These are phyloP conservation scores for Gastrolobium bilobum DNA, from an alignment of 306 rosid genomes.

Conservation along the genomic window DNA sequence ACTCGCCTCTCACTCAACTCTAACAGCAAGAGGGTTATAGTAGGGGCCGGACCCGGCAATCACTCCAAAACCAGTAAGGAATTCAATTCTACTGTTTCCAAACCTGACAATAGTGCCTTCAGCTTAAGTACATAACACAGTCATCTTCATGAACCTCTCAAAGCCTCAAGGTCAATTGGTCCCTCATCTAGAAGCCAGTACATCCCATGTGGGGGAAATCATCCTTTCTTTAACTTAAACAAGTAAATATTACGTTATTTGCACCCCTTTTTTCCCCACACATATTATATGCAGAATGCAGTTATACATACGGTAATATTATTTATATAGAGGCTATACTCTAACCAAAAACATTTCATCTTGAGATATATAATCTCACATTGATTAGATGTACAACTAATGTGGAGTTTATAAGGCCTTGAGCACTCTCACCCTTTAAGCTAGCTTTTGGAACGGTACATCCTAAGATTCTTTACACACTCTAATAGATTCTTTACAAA, in stretches of 20 bases:
- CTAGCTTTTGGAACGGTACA: too few relatives aligned
- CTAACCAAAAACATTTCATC: too few relatives aligned
- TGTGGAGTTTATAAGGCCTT: too few relatives aligned
- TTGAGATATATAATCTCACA: too few relatives aligned
- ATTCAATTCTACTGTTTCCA: constrained; percentile 11
- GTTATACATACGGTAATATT: too few relatives aligned
- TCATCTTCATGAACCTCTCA: constrained; percentile 46
- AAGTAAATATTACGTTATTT: background rate
- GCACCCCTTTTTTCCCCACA: too few relatives aligned
- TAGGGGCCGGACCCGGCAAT: constrained; percentile 70
- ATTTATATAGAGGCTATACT: too few relatives aligned
- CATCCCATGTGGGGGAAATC: background rate
- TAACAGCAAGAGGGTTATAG: constrained; percentile 47
- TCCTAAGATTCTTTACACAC: too few relatives aligned
- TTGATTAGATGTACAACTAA: too few relatives aligned
- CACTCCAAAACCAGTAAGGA: constrained; percentile 47
- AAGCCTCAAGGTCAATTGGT: background rate
- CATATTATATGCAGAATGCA: too few relatives aligned
- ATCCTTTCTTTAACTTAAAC: background rate
- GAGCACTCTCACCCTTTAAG: too few relatives aligned
- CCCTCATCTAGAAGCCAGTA: background rate
- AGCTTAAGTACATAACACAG: constrained; percentile 9
- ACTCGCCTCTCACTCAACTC: constrained; percentile 57
- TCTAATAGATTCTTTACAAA: too few relatives aligned
- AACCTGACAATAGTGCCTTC: constrained; percentile 53